phyloP scores from a whole-genome alignment of 2,329 filamentous ascomycete species.

The Fulvia fulva region DNA sequence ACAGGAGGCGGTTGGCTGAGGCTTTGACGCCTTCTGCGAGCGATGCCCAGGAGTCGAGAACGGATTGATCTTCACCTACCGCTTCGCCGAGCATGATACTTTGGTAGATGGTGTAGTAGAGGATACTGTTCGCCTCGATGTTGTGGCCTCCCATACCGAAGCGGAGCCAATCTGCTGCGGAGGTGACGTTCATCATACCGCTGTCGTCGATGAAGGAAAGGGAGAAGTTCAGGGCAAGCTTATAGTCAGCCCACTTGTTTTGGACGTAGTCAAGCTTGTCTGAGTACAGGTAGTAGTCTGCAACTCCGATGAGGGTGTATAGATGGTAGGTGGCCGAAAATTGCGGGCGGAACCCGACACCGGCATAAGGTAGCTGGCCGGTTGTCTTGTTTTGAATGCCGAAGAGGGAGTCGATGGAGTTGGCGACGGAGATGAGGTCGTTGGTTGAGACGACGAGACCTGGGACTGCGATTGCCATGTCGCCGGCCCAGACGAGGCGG shows the following conservation, averaged over 20 bases:
- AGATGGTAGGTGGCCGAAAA: conserved; percentile 55
- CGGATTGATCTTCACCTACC: conserved; percentile 39
- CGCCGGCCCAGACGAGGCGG: conserved; percentile 58
- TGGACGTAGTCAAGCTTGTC: conserved; percentile 40
- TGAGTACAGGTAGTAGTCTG: conserved; percentile 40
- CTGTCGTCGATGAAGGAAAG: conserved; percentile 41
- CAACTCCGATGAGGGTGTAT: conserved; percentile 45
- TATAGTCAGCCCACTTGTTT: conserved; percentile 43
- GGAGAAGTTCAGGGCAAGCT: conserved; percentile 43
- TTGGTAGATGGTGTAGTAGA: conserved; percentile 51
- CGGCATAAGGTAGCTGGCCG: conserved; percentile 29
- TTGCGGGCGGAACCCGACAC: conserved; percentile 28
- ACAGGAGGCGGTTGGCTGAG: conserved; percentile 47
- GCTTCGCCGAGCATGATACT: conserved; percentile 50
- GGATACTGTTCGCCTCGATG: conserved; percentile 45
- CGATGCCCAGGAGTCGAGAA: conserved; percentile 32
- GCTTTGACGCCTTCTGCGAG: conserved; percentile 44
- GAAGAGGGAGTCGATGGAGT: conserved; percentile 29
- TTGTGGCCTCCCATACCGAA: conserved; percentile 51
- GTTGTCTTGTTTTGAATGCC: conserved; percentile 27
- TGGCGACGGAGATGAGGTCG: conserved; percentile 35
- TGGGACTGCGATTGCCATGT: conserved; percentile 53
- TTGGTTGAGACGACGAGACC: conserved; percentile 48
- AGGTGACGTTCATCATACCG: conserved; percentile 46
- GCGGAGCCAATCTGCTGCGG: conserved; percentile 45